Conservation (phyloP, 2,329 filamentous ascomycete species). For the Clonostachys chloroleuca region DNA sequence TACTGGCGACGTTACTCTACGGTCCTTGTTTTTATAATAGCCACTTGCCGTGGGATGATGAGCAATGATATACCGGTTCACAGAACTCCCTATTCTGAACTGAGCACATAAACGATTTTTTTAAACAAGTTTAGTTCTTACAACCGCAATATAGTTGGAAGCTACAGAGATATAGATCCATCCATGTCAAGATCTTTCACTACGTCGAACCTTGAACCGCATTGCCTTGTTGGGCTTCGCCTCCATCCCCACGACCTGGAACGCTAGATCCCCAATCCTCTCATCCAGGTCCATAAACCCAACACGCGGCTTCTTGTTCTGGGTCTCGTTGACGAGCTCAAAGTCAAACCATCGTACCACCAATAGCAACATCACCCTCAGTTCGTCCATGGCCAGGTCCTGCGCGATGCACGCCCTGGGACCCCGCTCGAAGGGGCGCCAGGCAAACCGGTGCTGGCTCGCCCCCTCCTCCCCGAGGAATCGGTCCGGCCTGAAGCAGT, state of each 20-base stretch:
- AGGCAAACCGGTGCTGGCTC: slow-evolving; percentile 3
- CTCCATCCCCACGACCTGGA: slow-evolving; percentile 12
- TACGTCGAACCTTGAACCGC: not conserved
- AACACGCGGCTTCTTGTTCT: slow-evolving; percentile 9
- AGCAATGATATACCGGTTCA: too few relatives aligned
- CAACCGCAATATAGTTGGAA: too few relatives aligned
- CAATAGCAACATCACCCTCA: slow-evolving; percentile 18
- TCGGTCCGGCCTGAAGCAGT: slow-evolving; percentile 34
- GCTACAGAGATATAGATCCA: too few relatives aligned
- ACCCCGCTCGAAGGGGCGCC: slow-evolving; percentile 27
- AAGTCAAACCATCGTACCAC: slow-evolving; percentile 14
- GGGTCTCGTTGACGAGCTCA: slow-evolving; percentile 8
- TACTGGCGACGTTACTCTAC: too few relatives aligned
- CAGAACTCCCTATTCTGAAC: too few relatives aligned
- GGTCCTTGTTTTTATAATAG: too few relatives aligned
- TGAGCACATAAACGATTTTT: too few relatives aligned
- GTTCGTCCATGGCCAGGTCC: slow-evolving; percentile 25
- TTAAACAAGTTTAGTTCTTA: too few relatives aligned
- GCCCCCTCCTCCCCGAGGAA: slow-evolving; percentile 19
- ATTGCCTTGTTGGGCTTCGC: slow-evolving; percentile 5
- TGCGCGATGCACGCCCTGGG: slow-evolving; percentile 27
- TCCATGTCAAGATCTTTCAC: not conserved
- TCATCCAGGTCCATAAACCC: slow-evolving; percentile 15
- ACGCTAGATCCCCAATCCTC: slow-evolving; percentile 11
- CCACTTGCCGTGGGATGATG: too few relatives aligned